A percentile compares a stretch with the other conserved stretches of the same genome.
Evolutionary conservation across 495 filamentous ascomycete genomes (phyloP).

Genomic region (Xylaria flabelliformis): DNA sequence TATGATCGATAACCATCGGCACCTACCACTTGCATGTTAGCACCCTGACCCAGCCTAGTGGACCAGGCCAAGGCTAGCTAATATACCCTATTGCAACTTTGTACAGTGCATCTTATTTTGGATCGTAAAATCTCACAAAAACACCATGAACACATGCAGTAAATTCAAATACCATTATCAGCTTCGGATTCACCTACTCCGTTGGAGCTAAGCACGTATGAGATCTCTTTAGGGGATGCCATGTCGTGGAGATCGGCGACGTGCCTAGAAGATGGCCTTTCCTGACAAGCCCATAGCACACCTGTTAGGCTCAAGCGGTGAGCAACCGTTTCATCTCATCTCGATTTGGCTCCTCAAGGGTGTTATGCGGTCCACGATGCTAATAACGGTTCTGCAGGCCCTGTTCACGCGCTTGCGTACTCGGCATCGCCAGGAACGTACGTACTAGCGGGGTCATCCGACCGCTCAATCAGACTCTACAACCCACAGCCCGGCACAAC

Average conservation of each 20-base stretch:
- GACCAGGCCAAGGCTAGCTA: background rate
- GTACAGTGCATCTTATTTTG: background rate
- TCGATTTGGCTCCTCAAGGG: background rate
- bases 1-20: conserved; percentile 6
- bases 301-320: conserved; percentile 54
- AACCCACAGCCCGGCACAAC: conserved; percentile 60
- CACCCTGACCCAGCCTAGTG: background rate
- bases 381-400: conserved; percentile 52
- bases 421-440: conserved; percentile 72
- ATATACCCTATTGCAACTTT: background rate
- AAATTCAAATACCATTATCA: conserved; percentile 14
- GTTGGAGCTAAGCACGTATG: conserved; percentile 4
- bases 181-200: background rate
- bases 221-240: conserved; percentile 12
- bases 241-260: conserved; percentile 33
- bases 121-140: background rate
- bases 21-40: background rate
- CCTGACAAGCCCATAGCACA: conserved; percentile 52
- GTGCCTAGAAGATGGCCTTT: conserved; percentile 40
- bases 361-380: background rate
- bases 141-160: conserved; percentile 11
- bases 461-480: conserved; percentile 85
- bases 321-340: conserved; percentile 10
- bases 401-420: conserved; percentile 77
- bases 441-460: conserved; percentile 84